Conservation (phyloP, 331 rosid species). For the Arachis monticola region DNA sequence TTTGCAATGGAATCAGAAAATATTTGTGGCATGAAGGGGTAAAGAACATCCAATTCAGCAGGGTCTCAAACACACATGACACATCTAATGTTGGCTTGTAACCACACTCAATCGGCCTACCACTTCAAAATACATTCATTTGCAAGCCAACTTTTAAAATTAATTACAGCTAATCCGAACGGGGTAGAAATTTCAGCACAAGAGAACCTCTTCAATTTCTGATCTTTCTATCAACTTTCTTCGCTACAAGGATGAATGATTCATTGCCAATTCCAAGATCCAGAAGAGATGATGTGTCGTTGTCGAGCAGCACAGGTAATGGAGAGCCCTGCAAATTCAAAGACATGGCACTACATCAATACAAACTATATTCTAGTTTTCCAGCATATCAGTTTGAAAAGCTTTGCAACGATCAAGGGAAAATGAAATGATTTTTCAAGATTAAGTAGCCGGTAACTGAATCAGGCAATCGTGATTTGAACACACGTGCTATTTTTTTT, state of each 20-base stretch:
- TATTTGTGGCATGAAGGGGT: not conserved
- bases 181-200: conserved; percentile 18
- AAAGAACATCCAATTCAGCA: not conserved
- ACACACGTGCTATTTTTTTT: conserved; percentile 24
- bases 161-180: conserved; percentile 27
- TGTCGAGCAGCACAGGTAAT: conserved; percentile 71
- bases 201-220: conserved; percentile 16
- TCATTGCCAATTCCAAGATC: conserved; percentile 75
- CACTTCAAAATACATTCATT: not conserved
- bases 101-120: conserved; percentile 12
- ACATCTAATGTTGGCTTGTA: not conserved
- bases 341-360: conserved; percentile 32
- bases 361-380: not conserved
- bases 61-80: not conserved
- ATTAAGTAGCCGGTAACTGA: conserved; percentile 9
- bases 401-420: conserved; percentile 1
- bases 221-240: conserved; percentile 53
- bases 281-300: conserved; percentile 71
- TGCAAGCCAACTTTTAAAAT: not conserved
- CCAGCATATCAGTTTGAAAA: not conserved
- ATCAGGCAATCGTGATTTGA: conserved; percentile 31
- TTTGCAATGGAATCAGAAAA: conserved; percentile 1
- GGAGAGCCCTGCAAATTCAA: conserved; percentile 76
- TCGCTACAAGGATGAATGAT: conserved; percentile 76
- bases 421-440: conserved; percentile 5